phyloP scores from a whole-genome alignment of 2,329 filamentous ascomycete species.

The Alternaria ethzedia region DNA sequence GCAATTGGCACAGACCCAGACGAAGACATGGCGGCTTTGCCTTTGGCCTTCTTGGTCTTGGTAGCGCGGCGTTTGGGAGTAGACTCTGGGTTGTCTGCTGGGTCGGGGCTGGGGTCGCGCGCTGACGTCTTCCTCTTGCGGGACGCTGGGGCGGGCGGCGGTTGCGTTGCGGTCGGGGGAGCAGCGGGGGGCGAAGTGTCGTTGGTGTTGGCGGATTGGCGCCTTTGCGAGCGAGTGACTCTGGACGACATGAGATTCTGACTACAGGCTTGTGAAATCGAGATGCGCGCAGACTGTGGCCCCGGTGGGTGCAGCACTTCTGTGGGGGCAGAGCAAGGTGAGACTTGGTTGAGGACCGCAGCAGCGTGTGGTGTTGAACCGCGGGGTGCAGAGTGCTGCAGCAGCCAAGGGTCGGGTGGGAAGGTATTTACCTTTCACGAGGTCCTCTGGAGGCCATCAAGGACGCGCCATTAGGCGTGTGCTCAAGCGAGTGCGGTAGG shows the following conservation, averaged over 20 bases:
- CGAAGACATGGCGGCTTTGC: constrained; percentile 72
- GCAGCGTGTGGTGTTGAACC: constrained; percentile 11
- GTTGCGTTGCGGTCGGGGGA: constrained; percentile 52
- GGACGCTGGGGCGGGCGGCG: constrained; percentile 54
- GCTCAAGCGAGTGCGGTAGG: constrained; percentile 45
- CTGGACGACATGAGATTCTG: constrained; percentile 89
- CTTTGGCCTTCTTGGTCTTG: constrained; percentile 67
- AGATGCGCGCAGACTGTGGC: constrained; percentile 40
- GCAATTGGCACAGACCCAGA: constrained; percentile 61
- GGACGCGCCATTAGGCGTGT: constrained; percentile 48
- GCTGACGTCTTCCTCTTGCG: constrained; percentile 79
- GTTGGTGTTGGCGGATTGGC: constrained; percentile 70
- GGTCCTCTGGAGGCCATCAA: constrained; percentile 37
- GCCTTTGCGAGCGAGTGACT: constrained; percentile 93
- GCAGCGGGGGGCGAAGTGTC: constrained; percentile 40
- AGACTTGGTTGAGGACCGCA: constrained; percentile 19
- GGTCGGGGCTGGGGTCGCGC: constrained; percentile 52
- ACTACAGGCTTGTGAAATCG: constrained; percentile 33
- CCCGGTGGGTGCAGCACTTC: constrained; percentile 36
- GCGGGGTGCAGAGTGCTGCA: constrained; percentile 8
- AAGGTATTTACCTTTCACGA: constrained; percentile 31
- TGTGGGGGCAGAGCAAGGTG: constrained; percentile 29
- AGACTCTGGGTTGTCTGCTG: constrained; percentile 46
- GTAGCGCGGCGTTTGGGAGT: constrained; percentile 46
- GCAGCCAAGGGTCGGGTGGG: constrained; percentile 25